phyloP scores from a whole-genome alignment of 2,329 filamentous ascomycete genomes.

The Neonectria neomacrospora region DNA sequence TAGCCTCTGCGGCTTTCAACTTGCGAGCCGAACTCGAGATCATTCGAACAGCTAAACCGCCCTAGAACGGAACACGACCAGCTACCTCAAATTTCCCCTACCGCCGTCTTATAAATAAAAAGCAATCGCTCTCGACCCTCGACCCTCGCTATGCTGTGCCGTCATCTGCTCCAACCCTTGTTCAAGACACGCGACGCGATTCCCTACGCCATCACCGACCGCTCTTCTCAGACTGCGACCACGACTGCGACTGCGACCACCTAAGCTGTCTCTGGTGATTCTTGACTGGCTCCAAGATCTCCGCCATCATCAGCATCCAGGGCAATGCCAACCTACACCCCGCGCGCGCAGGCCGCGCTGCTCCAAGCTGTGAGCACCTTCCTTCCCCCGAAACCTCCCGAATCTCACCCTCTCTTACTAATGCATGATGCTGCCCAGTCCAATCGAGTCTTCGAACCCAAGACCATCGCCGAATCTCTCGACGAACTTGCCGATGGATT shows the following conservation, averaged over 20 bases:
- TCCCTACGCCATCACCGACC: conserved; percentile 34
- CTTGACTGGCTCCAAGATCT: conserved; percentile 16
- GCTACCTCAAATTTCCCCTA: conserved; percentile 23
- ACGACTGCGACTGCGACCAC: conserved; percentile 24
- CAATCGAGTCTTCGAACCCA: conserved; percentile 56
- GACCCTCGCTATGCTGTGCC: conserved; percentile 37
- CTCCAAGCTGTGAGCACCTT: conserved; percentile 62
- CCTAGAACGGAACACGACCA: conserved; percentile 33
- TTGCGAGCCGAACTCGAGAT: conserved; percentile 22
- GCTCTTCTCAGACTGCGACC: conserved; percentile 20
- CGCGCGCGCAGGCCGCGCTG: conserved; percentile 63
- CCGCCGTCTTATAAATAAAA: conserved; percentile 26
- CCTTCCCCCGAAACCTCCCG: conserved; percentile 22
- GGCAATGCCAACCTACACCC: conserved; percentile 53
- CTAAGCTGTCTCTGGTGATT: neutral
- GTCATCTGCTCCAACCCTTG: conserved; percentile 29
- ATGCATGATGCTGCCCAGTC: conserved; percentile 39
- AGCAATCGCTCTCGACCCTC: conserved; percentile 4
- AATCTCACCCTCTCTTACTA: conserved; percentile 27
- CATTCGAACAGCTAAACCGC: conserved; percentile 18
- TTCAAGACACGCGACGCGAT: conserved; percentile 44
- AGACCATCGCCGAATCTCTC: conserved; percentile 59
- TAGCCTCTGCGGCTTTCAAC: conserved; percentile 20
- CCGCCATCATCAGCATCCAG: conserved; percentile 9
- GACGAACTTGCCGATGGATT: conserved; percentile 65